Evolutionary conservation across 169 alveolate genomes (phyloP), one percentile per base, ranked within the genome.

Genomic region (Blepharisma undulans): DNA sequence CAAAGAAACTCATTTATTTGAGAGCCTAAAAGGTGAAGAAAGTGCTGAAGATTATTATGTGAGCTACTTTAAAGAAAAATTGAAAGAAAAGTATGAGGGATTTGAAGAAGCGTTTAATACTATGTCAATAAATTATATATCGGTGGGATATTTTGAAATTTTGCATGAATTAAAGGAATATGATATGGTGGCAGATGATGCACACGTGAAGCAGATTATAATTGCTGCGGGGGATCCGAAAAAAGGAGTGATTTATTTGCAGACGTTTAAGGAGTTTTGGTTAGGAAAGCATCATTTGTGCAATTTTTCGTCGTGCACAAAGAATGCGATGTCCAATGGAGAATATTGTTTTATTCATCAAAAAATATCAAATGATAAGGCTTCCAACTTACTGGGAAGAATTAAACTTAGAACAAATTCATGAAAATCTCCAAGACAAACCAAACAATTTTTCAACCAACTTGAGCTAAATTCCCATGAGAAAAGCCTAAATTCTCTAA

Each of bases 401-500:
- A 22, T 78, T 32, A 78, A 78, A 14, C 25, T 22, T 22, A 27
- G 34, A 22, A 78, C 86, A 14, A 36, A 27, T 25, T 29, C 34
- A 25, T 78, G 86, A 61, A 78, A 32, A 78, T 78, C 86, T 78
- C 86, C 86, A 22, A 25, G 86, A 12, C 29, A 78, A 32, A 32
- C 71, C 25, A 21, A 27, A 14, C 29, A 32, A 29, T 78, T 29
- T 78, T 78, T 29, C 60, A 78, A 32, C 66, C 29, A 78, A 12
- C 86, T 78, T 21, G 86, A 78, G 34, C 29, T 3, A 25, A 36
- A 27, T 7, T 78, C 86, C 7, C 29, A 22, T 2, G 29, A 32
- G 18, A 78, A 78, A 21, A 7, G 34, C 60, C 18, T 29, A 29
- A 78, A 22, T 4, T 25, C 7, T 21, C 16, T 78, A 78, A 78